phyloP scores from a whole-genome alignment of 2,329 filamentous ascomycete species.

The Xylariales sp. region DNA sequence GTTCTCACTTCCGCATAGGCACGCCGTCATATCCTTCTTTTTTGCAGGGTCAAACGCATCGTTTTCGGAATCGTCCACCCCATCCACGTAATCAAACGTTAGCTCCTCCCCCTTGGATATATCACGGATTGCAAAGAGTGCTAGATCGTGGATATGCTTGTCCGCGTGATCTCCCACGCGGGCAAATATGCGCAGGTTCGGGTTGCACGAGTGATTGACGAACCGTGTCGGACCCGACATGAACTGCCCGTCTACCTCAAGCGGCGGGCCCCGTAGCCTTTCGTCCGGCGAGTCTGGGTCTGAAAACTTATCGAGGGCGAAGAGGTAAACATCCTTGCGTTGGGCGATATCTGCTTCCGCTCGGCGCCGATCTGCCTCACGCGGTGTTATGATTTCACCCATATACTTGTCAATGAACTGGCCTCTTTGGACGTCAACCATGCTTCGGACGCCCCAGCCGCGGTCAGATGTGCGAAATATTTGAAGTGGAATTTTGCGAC shows the following conservation, averaged over 20 bases:
- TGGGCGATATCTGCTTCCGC: constrained; percentile 47
- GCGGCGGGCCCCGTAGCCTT: constrained; percentile 49
- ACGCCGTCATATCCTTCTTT: constrained; percentile 50
- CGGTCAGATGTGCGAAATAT: constrained; percentile 71
- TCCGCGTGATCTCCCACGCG: constrained; percentile 74
- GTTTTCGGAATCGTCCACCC: constrained; percentile 45
- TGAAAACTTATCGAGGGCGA: constrained; percentile 76
- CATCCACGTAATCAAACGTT: constrained; percentile 76
- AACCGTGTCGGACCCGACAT: constrained; percentile 76
- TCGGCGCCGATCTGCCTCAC: constrained; percentile 63
- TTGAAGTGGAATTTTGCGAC: constrained; percentile 65
- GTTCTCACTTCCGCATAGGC: constrained; percentile 59
- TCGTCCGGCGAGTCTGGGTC: constrained; percentile 51
- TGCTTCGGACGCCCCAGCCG: constrained; percentile 72
- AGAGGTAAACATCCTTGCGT: constrained; percentile 74
- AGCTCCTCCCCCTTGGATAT: constrained; percentile 65
- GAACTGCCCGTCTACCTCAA: constrained; percentile 69
- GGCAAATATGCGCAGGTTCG: constrained; percentile 75
- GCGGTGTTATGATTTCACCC: constrained; percentile 62
- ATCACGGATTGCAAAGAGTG: constrained; percentile 66
- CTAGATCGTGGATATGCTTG: constrained; percentile 69
- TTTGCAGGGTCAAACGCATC: constrained; percentile 45
- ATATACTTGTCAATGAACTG: constrained; percentile 80
- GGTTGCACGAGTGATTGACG: constrained; percentile 78
- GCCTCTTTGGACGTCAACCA: constrained; percentile 60